phyloP scores from a whole-genome alignment of 2,329 filamentous ascomycete genomes.

The Madurella mycetomatis region DNA sequence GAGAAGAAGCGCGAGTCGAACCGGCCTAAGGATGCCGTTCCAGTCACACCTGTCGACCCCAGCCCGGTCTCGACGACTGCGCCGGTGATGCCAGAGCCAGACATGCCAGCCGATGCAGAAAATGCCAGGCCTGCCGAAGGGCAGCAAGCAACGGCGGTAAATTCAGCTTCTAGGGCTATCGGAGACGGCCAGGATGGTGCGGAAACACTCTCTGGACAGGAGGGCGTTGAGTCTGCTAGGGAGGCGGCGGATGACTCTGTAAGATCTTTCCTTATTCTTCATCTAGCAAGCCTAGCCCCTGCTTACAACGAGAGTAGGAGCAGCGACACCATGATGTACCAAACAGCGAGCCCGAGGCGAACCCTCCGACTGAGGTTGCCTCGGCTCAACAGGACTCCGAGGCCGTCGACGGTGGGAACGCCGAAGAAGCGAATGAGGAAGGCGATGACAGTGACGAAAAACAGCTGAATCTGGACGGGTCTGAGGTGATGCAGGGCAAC shows the following conservation, averaged over 20 bases:
- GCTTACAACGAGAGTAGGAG: conserved; percentile 16
- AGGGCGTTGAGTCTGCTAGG: conserved; percentile 5
- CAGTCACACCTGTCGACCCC: conserved; percentile 40
- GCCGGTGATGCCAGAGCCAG: conserved; percentile 20
- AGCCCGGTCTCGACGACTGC: conserved; percentile 33
- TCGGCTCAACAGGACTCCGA: conserved; percentile 20
- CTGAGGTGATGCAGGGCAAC: conserved; percentile 32
- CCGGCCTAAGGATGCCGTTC: conserved; percentile 45
- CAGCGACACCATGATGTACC: conserved; percentile 1
- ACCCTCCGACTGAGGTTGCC: conserved; percentile 7
- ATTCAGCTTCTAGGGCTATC: background rate
- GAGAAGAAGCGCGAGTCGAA: conserved; percentile 80
- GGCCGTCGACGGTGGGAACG: conserved; percentile 24
- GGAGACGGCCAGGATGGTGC: conserved; percentile 8
- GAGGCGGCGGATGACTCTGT: conserved; percentile 12
- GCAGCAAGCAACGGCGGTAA: background rate
- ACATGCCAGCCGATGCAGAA: background rate
- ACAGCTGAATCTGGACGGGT: conserved; percentile 26
- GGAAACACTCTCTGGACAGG: conserved; percentile 6
- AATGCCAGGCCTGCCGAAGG: conserved; percentile 8
- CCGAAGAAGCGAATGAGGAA: conserved; percentile 29
- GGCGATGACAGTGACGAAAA: conserved; percentile 32
- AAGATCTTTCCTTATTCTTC: background rate
- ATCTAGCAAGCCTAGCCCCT: background rate
- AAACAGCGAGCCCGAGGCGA: conserved; percentile 9